Conservation (phyloP, 257 asterid genomes). For the Plantago ovata region DNA sequence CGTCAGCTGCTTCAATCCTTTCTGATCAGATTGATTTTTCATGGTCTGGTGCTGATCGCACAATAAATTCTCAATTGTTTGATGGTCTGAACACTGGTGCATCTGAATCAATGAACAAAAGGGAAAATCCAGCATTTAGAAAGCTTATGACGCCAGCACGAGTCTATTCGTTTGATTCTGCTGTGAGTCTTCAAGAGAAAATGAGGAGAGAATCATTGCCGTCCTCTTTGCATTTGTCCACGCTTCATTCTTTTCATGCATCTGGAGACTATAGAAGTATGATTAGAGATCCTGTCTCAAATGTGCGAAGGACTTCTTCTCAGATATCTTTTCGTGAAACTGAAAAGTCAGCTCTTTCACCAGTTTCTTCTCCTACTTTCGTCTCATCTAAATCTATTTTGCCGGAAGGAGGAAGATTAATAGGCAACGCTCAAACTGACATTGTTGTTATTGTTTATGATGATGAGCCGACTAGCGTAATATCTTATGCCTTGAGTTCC, state of each 20-base stretch:
- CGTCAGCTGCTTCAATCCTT: slow-evolving; percentile 69
- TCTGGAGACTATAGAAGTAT: slow-evolving; percentile 77
- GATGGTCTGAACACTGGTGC: slow-evolving; percentile 18
- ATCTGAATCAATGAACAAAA: slow-evolving; percentile 29
- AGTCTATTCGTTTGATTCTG: slow-evolving; percentile 87
- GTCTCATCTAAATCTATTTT: slow-evolving; percentile 50
- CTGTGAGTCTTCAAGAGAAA: slow-evolving; percentile 70
- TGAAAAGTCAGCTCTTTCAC: slow-evolving; percentile 38
- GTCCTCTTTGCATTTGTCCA: slow-evolving; percentile 54
- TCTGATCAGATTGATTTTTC: slow-evolving; percentile 88
- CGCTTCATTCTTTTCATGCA: slow-evolving; percentile 74
- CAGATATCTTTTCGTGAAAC: slow-evolving; percentile 49
- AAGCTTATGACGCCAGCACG: slow-evolving; percentile 51
- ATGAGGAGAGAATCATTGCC: slow-evolving; percentile 63
- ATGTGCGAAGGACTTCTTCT: slow-evolving; percentile 50
- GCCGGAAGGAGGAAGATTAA: slow-evolving; percentile 77
- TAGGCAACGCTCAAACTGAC: slow-evolving; percentile 48
- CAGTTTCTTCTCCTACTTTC: slow-evolving; percentile 37
- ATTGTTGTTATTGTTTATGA: slow-evolving; percentile 62
- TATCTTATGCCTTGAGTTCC: slow-evolving; percentile 69
- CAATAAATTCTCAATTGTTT: background rate
- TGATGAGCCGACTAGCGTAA: slow-evolving; percentile 84
- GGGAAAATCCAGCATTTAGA: slow-evolving; percentile 35
- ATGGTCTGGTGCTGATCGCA: slow-evolving; percentile 78
- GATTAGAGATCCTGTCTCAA: slow-evolving; percentile 75